Conservation (phyloP, 495 filamentous ascomycete species). For the Echria macrotheca region DNA sequence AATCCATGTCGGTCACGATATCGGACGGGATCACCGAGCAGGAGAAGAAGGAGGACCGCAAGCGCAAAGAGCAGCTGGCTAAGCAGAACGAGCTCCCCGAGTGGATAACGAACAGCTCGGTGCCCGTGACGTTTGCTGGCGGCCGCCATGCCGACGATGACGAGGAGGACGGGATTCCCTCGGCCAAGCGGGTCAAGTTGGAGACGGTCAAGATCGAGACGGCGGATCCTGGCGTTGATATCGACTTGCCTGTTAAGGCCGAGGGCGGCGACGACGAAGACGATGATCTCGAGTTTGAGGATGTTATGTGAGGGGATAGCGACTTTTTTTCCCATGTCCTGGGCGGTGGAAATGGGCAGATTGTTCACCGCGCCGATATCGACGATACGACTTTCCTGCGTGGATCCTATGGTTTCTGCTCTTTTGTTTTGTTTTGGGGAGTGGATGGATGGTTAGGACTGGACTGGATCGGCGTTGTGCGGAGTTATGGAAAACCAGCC, state of each 20-base stretch:
- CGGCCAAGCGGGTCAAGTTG: conserved; percentile 51
- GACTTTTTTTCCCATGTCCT: too few species aligned
- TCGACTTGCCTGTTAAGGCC: conserved; percentile 48
- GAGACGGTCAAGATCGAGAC: too few species aligned
- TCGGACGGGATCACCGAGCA: conserved; percentile 69
- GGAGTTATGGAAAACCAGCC: too few species aligned
- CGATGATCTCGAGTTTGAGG: conserved; percentile 62
- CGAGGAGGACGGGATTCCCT: conserved; percentile 39
- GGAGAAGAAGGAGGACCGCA: conserved; percentile 66
- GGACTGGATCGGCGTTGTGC: too few species aligned
- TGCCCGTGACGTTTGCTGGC: conserved; percentile 40
- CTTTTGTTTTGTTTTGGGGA: too few species aligned
- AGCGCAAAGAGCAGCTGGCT: conserved; percentile 66
- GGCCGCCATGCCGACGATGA: neutral
- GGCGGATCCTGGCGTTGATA: conserved; percentile 37
- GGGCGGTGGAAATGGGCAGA: too few species aligned
- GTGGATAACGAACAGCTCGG: conserved; percentile 86
- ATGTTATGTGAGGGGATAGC: conserved; percentile 42
- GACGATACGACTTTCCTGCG: too few species aligned
- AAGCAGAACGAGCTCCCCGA: conserved; percentile 80
- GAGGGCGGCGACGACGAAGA: conserved; percentile 45
- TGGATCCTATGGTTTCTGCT: too few species aligned
- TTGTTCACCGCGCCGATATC: too few species aligned
- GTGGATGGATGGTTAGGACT: too few species aligned
- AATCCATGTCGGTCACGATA: conserved; percentile 72